Percentiles rank a stretch among this genome's conserved stretches.
These are phyloP conservation scores for Xylaria sp. DNA, from an alignment of 2,329 filamentous ascomycete genomes.

Conservation along the genomic window DNA sequence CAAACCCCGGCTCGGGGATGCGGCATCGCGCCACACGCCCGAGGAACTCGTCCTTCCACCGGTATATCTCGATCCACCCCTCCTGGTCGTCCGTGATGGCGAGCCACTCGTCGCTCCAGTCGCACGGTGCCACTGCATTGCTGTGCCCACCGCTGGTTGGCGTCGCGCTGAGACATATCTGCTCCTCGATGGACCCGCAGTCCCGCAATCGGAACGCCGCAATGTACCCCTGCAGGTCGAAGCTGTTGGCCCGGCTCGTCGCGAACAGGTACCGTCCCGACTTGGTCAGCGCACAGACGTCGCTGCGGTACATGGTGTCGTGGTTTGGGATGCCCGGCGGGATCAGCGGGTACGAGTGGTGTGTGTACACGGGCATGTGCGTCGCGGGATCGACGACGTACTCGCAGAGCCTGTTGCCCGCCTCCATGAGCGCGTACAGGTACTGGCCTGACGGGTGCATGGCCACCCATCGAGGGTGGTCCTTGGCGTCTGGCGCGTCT, in stretches of 20 bases:
- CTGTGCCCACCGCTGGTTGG: slow-evolving; percentile 87
- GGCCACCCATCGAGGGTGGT: slow-evolving; percentile 89
- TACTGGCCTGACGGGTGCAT: slow-evolving; percentile 79
- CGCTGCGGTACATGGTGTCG: slow-evolving; percentile 76
- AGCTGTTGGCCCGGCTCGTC: slow-evolving; percentile 78
- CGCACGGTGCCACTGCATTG: slow-evolving; percentile 83
- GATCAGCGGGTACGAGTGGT: slow-evolving; percentile 77
- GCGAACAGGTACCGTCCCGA: slow-evolving; percentile 81
- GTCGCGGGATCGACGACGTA: slow-evolving; percentile 79
- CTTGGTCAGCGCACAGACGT: slow-evolving; percentile 76
- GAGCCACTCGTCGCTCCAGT: slow-evolving; percentile 88
- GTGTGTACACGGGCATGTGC: slow-evolving; percentile 78
- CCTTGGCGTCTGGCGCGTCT: slow-evolving; percentile 70
- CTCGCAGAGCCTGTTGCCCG: slow-evolving; percentile 81
- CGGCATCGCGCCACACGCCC: slow-evolving; percentile 77
- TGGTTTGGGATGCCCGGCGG: slow-evolving; percentile 68
- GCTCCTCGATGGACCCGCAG: slow-evolving; percentile 73
- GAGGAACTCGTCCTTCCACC: slow-evolving; percentile 83
- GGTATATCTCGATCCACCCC: slow-evolving; percentile 85
- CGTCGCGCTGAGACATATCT: slow-evolving; percentile 82
- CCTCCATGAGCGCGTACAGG: slow-evolving; percentile 87
- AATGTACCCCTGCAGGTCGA: slow-evolving; percentile 80
- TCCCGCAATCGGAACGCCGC: slow-evolving; percentile 75
- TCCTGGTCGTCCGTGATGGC: slow-evolving; percentile 88
- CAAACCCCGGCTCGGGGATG: slow-evolving; percentile 86